Conservation (phyloP, 2,329 filamentous ascomycete species). For the Claviceps arundinis region DNA sequence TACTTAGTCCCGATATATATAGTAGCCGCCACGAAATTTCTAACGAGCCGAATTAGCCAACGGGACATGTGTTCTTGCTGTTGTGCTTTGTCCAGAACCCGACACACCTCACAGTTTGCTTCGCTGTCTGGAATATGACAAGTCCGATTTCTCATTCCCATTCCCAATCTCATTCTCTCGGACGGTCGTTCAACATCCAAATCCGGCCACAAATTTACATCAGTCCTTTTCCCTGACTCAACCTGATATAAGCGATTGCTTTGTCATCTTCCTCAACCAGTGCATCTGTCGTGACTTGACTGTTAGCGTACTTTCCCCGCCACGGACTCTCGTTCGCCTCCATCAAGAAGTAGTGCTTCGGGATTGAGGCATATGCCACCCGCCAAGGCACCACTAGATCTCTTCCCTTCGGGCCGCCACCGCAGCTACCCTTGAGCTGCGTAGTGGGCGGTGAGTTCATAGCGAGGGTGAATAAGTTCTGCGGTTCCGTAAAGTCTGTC, state of each 20-base stretch:
- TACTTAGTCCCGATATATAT: neutral
- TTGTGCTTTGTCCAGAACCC: neutral
- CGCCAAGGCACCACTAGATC: slow-evolving; percentile 29
- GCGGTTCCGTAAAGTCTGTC: slow-evolving; percentile 67
- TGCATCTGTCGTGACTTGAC: slow-evolving; percentile 14
- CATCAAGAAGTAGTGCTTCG: slow-evolving; percentile 31
- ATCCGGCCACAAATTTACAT: slow-evolving; percentile 8
- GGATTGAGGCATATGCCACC: slow-evolving; percentile 22
- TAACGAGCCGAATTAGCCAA: neutral
- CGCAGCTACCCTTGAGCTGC: slow-evolving; percentile 25
- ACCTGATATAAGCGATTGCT: slow-evolving; percentile 15
- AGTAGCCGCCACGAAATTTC: neutral
- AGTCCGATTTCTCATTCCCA: neutral
- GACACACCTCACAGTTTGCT: neutral
- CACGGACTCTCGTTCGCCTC: slow-evolving; percentile 19
- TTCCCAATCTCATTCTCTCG: neutral
- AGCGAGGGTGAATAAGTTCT: slow-evolving; percentile 60
- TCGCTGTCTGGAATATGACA: neutral
- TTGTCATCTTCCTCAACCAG: slow-evolving; percentile 7
- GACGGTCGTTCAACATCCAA: neutral
- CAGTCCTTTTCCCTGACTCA: slow-evolving; percentile 16
- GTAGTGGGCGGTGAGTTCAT: slow-evolving; percentile 41
- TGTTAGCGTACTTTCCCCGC: slow-evolving; percentile 13
- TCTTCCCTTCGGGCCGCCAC: slow-evolving; percentile 20
- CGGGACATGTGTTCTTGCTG: neutral